Base-by-base conservation (phyloP, 768 basidiomycete species). In the Fomitopsis pulvina region DNA sequence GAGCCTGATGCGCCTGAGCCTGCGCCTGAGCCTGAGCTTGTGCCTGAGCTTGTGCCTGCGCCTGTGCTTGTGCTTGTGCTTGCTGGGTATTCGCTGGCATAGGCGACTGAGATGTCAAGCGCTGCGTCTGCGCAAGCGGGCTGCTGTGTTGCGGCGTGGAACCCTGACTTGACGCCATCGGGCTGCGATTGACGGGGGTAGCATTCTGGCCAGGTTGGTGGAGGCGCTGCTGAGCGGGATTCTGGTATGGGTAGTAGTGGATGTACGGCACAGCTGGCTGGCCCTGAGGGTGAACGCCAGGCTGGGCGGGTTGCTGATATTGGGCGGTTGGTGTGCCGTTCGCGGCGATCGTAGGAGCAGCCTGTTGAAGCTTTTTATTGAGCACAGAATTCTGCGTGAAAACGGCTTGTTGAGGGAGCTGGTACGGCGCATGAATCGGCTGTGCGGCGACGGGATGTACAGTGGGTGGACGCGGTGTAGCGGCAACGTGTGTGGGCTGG, bases 41-140 rank as follows among this genome's bases (percentile, higher is more conserved):
- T 27, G 28, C 39, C 38, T 62, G 60, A 28, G 62, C 57, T 41
- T 52, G 63, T 14, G 37, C 49, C 21, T 46, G 65, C 30, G 60
- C 61, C 22, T 57, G 54, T 9, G 50, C 50, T 11, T 59, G 60
- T 6, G 52, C 51, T 16, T 37, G 34, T 1, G 41, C 20, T 30
- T 51, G 57, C 41, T 40, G 29, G 8, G 38, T 21, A 21, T 43
- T 50, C 16, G 41, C 29, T 14, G 58, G 57, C 58, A 62, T 58
- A n/a, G 58, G 59, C 14, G 60, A 61, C 11, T 56, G 60, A 4
- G 55, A 20, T 14, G 52, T 43, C 18, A 60, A 41, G 25, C 43
- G 38, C 45, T 54, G 60, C 41, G 41, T 48, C 8, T 48, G 44
- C 9, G 54, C 52, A 45, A 60, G 50, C 8, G 60, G 60, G 51